Base-by-base conservation (phyloP, 2,329 filamentous ascomycete species). In the Hymenoscyphus infarciens region DNA sequence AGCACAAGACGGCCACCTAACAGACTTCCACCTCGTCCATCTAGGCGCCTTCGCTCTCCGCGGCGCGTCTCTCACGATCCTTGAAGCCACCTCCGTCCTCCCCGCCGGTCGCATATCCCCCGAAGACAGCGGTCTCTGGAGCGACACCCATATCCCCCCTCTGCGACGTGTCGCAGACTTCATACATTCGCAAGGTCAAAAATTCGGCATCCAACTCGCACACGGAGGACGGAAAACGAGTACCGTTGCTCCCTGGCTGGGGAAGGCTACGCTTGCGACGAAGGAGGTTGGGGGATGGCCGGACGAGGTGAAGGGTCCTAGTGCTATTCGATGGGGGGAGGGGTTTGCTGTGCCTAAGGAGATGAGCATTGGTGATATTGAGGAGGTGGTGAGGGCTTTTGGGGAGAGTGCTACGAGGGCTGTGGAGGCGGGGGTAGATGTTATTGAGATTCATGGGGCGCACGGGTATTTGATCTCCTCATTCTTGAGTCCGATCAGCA, bases 201-300 rank as follows among this genome's bases (percentile, higher is more conserved):
- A 87, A 54, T 85, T 92, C 60, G 88, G 82, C 33, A 86, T 93
- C 60, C 90, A 89, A 73, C 77, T 90, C n/a, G 86, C 77, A 1
- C 87, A 90, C 69, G 87, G 87, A 0, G 87, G 87, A 0, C 70
- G 77, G 11, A 79, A 79, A 64, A 76, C 75, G 1, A 74, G 72
- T 45, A 73, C 69, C 2, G 61, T 75, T 1, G 72, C 76, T 1
- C 76, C 76, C 0, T 79, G 75, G 75, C 60, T 77, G 3, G 56
- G 64, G 8, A 74, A 73, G 63, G 67, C 64, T 15, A 65, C 63
- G 1, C 61, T 73, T 0, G 75, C 75, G 1, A 67, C 64, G 2
- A 64, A 69, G 33, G 74, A 74, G 0, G 71, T 70, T 5, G 74
- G 73, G 15, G 78, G 78, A 11, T 80, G 77, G 77, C 73, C 72